Base-by-base conservation (phyloP, 352 stramenopile species). In the Pythium aristosporum region DNA sequence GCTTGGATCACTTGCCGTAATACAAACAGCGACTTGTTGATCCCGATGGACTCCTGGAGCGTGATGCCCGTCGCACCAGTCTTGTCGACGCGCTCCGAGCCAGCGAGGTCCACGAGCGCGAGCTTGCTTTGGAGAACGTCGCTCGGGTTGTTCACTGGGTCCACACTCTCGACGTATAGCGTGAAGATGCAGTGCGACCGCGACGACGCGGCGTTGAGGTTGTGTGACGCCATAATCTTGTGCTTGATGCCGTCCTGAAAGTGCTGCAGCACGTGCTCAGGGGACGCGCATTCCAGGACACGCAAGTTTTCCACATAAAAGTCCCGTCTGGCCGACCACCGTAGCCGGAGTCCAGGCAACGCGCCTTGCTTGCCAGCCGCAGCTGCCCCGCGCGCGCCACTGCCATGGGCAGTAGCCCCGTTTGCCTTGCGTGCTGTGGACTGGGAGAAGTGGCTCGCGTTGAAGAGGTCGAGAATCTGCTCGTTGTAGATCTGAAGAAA, bases 1-100 rank as follows among this genome's bases (percentile, higher is more conserved):
- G 74, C 73, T 25, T 85, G 76, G 43, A 87, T 85, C 12, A 87
- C 78, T 62, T 87, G 74, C 0, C 78, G 76, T 23, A 87, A 44
- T 18, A 85, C 75, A 28, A 85, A 87, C 8, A 87, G 69, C n/a
- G 74, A 83, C 56, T 85, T 82, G 73, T 87, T 87, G 65, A 87
- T 87, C 18, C 76, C 76, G 36, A 87, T 83, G 1, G 74, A 83
- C 51, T 85, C 78, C 57, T 81, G 74, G 20, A 87, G 62, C 15
- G 76, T 85, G 11, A 83, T 60, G 2, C 75, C 77, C 2, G 73
- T 85, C 5, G 79, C 77, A 7, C 79, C 78, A 0, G 77, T 89
- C 65, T 86, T 83, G 60, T 80, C 71, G 28, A 88, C 69, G 11
- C 79, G 75, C 60, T 89, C 80, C 0, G 79, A 88, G 10, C 80